These are phyloP conservation scores for Apophysomyces ossiformis DNA, from an alignment of 371 early-diverging fungal genomes.

Conservation along the genomic window DNA sequence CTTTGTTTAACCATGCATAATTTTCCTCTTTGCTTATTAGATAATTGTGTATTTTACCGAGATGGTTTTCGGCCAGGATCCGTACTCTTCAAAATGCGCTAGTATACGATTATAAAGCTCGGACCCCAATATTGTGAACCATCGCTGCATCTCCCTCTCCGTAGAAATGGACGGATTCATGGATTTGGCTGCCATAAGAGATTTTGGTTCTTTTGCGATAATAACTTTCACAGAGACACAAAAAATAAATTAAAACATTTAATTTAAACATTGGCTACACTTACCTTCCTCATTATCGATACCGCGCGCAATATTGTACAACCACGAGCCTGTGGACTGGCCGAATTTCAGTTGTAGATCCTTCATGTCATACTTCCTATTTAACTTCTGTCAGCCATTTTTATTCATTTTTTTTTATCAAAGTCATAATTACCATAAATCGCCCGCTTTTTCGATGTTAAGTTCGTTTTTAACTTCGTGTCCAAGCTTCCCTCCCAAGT, in stretches of 20 bases:
- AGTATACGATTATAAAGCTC: constrained; percentile 62
- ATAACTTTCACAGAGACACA: constrained; percentile 34
- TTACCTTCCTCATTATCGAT: constrained; percentile 63
- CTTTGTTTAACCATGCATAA: not conserved
- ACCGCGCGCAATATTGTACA: constrained; percentile 69
- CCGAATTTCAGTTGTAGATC: constrained; percentile 49
- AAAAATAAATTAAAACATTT: not conserved
- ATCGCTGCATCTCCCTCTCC: constrained; percentile 43
- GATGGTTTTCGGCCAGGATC: constrained; percentile 59
- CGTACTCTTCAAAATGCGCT: constrained; percentile 53
- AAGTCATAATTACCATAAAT: constrained; percentile 40
- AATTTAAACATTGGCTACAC: not conserved
- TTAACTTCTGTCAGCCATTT: not conserved
- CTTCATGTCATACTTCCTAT: constrained; percentile 34
- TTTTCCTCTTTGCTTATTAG: not conserved
- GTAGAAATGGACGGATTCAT: constrained; percentile 42
- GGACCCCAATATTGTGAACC: constrained; percentile 59
- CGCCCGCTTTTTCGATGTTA: constrained; percentile 55
- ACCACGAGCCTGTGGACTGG: constrained; percentile 53
- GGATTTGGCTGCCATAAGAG: constrained; percentile 64
- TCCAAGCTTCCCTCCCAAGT: constrained; percentile 92
- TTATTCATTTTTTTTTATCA: no score
- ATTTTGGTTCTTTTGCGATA: constrained; percentile 54
- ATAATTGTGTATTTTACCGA: constrained; percentile 24
- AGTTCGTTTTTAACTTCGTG: constrained; percentile 65